Evolutionary conservation across 805 yeast genomes (phyloP).

Genomic region (Metschnikowia aberdeeniae): DNA sequence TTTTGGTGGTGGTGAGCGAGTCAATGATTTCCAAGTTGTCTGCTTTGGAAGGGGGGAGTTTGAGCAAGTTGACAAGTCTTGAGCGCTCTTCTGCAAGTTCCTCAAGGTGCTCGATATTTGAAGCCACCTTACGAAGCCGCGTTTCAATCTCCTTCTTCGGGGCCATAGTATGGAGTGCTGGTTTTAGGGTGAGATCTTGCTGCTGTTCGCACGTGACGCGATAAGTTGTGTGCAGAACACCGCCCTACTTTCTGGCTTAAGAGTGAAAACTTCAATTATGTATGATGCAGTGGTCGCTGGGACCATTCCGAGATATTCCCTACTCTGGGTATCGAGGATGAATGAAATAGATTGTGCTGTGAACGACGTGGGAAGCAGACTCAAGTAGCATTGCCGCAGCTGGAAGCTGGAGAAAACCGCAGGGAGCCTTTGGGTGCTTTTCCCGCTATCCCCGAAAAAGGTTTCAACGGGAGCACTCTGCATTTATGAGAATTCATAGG

Average conservation of each 20-base stretch:
- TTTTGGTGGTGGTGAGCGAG: constrained; percentile 23
- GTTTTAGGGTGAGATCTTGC: not conserved
- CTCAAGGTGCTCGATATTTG: constrained; percentile 26
- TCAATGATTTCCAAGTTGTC: constrained; percentile 36
- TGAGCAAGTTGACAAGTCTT: constrained; percentile 24
- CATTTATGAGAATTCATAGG: constrained; percentile 20
- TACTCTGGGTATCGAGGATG: no score
- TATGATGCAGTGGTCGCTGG: no score
- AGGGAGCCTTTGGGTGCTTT: no score
- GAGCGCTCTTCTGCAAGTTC: constrained; percentile 32
- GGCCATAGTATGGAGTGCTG: constrained; percentile 8
- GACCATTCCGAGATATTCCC: no score
- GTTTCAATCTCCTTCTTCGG: constrained; percentile 19
- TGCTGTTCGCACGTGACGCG: not conserved
- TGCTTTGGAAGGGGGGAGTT: constrained; percentile 35
- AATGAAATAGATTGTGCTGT: no score
- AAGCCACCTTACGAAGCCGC: constrained; percentile 18
- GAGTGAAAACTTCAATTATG: no score
- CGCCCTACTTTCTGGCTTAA: not conserved
- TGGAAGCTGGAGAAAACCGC: no score
- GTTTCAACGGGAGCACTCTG: not conserved
- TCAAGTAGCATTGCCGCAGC: no score
- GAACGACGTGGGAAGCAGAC: no score
- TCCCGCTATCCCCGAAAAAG: not conserved
- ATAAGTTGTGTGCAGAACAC: constrained; percentile 1